Evolutionary conservation across 2,329 filamentous ascomycete species (phyloP).

Genomic region (Apiospora arundinis): DNA sequence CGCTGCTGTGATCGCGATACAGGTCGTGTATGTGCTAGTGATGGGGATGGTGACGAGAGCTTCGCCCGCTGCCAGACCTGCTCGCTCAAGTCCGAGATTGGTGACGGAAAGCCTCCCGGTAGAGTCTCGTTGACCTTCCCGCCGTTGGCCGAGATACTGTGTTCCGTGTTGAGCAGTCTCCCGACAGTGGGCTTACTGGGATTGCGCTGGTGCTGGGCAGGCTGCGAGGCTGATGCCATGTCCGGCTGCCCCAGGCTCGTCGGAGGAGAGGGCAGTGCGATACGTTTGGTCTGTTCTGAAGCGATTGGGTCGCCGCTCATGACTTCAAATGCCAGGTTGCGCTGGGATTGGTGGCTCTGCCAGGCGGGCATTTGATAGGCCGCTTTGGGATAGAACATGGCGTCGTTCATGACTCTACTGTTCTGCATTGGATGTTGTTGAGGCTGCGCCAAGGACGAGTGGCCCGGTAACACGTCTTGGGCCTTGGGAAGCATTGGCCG

Average conservation of each 20-base stretch:
- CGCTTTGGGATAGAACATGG: conserved; percentile 9
- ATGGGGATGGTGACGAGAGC: conserved; percentile 38
- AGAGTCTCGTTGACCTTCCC: neutral
- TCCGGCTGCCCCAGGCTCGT: neutral
- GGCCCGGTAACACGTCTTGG: neutral
- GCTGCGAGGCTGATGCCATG: neutral
- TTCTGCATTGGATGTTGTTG: neutral
- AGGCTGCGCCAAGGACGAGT: neutral
- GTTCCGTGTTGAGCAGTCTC: neutral
- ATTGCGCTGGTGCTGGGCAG: neutral
- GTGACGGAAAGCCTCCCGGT: neutral
- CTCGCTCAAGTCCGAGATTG: conserved; percentile 35
- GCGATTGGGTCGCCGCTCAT: neutral
- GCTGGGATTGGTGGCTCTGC: neutral
- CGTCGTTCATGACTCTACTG: neutral
- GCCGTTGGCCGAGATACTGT: neutral
- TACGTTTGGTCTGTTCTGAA: neutral
- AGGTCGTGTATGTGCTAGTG: conserved; percentile 23
- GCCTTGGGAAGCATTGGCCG: neutral
- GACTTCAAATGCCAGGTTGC: neutral
- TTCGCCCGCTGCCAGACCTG: conserved; percentile 31
- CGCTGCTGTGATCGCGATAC: conserved; percentile 11
- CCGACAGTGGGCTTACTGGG: neutral
- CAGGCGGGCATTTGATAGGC: neutral
- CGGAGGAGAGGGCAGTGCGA: neutral